Base-by-base conservation (phyloP, 2,329 filamentous ascomycete species). In the Phaeophleospora eucalypticola region DNA sequence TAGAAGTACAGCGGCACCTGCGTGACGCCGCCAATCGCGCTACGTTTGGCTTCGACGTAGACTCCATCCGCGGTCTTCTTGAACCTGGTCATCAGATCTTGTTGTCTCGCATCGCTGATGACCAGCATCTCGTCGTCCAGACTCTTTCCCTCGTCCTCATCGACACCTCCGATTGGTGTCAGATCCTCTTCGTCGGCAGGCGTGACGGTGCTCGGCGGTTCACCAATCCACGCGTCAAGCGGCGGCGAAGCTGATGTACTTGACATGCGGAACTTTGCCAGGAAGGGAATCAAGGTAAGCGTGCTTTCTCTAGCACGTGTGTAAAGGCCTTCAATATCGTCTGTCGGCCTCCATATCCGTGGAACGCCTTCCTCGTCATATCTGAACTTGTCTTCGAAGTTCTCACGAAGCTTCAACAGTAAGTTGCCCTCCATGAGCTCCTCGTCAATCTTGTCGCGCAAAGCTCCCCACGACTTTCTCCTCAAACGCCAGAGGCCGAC, bases 311-410 rank as follows among this genome's bases (percentile, higher is more conserved):
- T 82, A 3, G 93, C 91, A 54, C 83, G 85, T 29, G 89, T 96
- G 69, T 97, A 98, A 35, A 94, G 75, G 37, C 91, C 90, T 72
- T 98, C 93, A 51, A 98, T 98, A 64, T 98, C 93, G 65, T 98
- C 93, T 1, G 85, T 90, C 1, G 93, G 93, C 18, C 90, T 83
- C 93, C 93, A 98, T 68, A 98, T 95, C 49, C 93, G 81, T 4
- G 93, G 93, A 3, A 98, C 93, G 19, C 93, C 93, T 4, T 83
- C 83, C 49, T 96, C 90, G 61, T 98, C 93, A 62, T 98, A 98
- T 54, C 93, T 85, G 79, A 98, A 98, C 70, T 95, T 96, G 73
- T 98, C 93, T 70, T 98, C 93, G 58, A 98, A 98, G 72, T 96
- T 97, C 69, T 98, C 93, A 29, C 93, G 83, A 42, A 98, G 80